Evolutionary conservation across 768 basidiomycete genomes (phyloP).

Genomic region (Agaricus blazei): DNA sequence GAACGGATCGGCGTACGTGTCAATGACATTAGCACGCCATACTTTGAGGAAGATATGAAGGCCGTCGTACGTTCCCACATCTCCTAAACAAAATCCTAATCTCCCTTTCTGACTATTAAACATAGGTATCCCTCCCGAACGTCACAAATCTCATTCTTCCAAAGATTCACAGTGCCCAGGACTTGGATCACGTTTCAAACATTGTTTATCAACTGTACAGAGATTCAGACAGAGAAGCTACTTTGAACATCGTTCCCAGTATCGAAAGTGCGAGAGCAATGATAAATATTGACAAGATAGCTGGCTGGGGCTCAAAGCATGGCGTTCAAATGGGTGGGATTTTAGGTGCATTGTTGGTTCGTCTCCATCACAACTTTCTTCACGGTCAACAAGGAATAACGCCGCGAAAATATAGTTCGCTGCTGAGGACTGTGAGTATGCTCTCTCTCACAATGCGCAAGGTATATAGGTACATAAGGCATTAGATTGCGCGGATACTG

Average conservation of each 20-base stretch:
- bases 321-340: slow-evolving; percentile 45
- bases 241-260: slow-evolving; percentile 66
- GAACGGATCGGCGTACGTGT: slow-evolving; percentile 65
- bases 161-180: slow-evolving; percentile 69
- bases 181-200: slow-evolving; percentile 58
- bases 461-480: neutral
- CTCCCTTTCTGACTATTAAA: neutral
- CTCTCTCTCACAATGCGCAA: neutral
- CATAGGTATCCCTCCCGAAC: slow-evolving; percentile 25
- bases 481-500: slow-evolving; percentile 85
- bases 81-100: neutral
- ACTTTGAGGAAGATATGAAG: slow-evolving; percentile 60
- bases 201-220: slow-evolving; percentile 31
- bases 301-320: slow-evolving; percentile 54
- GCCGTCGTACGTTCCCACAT: slow-evolving; percentile 42
- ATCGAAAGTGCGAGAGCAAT: slow-evolving; percentile 80
- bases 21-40: slow-evolving; percentile 61
- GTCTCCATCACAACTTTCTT: slow-evolving; percentile 20
- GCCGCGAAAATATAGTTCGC: slow-evolving; percentile 59
- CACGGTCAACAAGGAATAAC: neutral
- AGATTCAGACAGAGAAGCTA: slow-evolving; percentile 19
- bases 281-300: slow-evolving; percentile 65
- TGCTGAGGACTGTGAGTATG: slow-evolving; percentile 80
- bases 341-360: slow-evolving; percentile 62
- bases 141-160: slow-evolving; percentile 76